These are phyloP conservation scores for Citrus mangshanensis DNA, from an alignment of 345 rosid genomes.

Conservation along the genomic window DNA sequence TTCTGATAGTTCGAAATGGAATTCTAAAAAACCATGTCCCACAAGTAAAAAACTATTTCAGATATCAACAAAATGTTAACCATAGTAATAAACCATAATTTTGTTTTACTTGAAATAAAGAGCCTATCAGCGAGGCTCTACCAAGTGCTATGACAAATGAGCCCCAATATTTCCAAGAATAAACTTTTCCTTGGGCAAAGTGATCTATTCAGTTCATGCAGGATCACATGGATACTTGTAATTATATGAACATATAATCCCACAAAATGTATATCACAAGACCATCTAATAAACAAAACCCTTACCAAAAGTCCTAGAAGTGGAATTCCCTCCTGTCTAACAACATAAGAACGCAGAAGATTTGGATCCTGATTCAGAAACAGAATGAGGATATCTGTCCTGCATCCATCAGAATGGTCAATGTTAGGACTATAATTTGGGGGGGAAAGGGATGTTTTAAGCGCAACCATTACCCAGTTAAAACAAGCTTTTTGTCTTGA, in stretches of 20 bases:
- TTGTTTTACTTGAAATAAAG: background rate
- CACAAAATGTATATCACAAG: background rate
- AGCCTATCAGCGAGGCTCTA: background rate
- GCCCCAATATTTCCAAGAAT: background rate
- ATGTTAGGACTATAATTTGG: slow-evolving; percentile 16
- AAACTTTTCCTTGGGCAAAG: too few relatives aligned
- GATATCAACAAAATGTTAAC: background rate
- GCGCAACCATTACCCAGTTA: slow-evolving; percentile 68
- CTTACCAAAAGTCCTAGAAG: slow-evolving; percentile 91
- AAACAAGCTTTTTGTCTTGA: slow-evolving; percentile 71
- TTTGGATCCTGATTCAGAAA: slow-evolving; percentile 72
- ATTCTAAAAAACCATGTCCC: background rate
- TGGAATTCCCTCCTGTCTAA: slow-evolving; percentile 58
- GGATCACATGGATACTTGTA: background rate
- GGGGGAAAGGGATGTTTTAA: background rate
- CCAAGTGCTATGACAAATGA: background rate
- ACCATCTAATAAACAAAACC: slow-evolving; percentile 14
- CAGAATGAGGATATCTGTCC: slow-evolving; percentile 88
- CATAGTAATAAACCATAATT: background rate
- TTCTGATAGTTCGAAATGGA: background rate
- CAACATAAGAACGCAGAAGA: slow-evolving; percentile 74
- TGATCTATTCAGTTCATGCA: background rate
- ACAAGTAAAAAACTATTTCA: background rate
- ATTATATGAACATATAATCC: background rate
- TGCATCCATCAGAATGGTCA: slow-evolving; percentile 58